Evolutionary conservation across 352 stramenopile species (phyloP).

Genomic region (Chrysophaeum taylorii): DNA sequence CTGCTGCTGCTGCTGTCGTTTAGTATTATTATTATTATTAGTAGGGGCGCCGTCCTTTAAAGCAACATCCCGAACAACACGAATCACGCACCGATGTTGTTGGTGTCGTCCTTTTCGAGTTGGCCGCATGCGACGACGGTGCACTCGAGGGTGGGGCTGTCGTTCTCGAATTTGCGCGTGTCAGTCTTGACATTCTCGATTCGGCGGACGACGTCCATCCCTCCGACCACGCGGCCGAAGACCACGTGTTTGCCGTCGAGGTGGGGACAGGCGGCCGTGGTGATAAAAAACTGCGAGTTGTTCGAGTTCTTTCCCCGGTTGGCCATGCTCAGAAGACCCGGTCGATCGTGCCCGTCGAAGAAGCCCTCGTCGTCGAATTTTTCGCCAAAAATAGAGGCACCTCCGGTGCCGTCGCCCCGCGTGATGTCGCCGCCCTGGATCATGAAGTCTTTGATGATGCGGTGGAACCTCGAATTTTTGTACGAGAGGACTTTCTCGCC

Average conservation of each 20-base stretch:
- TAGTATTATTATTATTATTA: too few species aligned
- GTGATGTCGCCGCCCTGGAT: conserved; percentile 89
- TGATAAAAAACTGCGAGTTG: conserved; percentile 99
- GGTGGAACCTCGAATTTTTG: conserved; percentile 92
- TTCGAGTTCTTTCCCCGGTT: conserved; percentile 91
- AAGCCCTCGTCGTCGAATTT: conserved; percentile 92
- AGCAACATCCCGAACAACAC: too few species aligned
- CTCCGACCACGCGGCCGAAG: conserved; percentile 90
- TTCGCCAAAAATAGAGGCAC: conserved; percentile 78
- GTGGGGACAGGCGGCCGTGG: conserved; percentile 78
- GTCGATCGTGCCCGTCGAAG: conserved; percentile 60
- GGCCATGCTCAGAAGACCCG: conserved; percentile 83
- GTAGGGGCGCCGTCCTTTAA: too few species aligned
- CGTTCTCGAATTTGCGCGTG: conserved; percentile 73
- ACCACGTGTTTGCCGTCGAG: conserved; percentile 97
- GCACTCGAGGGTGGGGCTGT: conserved; percentile 91
- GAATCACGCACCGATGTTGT: too few species aligned
- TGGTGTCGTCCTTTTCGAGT: too few species aligned
- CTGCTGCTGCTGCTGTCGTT: too few species aligned
- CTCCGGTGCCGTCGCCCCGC: conserved; percentile 74
- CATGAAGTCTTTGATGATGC: conserved; percentile 97
- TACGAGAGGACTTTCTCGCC: conserved; percentile 92
- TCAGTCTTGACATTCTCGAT: conserved; percentile 82
- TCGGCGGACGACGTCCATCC: conserved; percentile 71
- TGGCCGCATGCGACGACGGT: too few species aligned